These are phyloP conservation scores for Saccharum spontaneum DNA, from an alignment of 176 grass and related monocot species.

Conservation along the genomic window DNA sequence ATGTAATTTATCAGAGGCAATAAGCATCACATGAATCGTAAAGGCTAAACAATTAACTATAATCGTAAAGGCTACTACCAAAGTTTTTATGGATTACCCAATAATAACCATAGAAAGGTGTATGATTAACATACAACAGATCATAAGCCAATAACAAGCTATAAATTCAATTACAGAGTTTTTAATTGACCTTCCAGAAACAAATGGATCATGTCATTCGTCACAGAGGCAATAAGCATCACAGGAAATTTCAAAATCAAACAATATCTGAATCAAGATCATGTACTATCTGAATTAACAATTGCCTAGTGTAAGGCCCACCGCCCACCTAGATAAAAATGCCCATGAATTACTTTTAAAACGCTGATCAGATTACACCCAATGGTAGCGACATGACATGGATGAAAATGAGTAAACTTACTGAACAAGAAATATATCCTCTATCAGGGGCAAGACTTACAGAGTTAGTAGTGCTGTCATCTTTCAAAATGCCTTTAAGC, in stretches of 20 bases:
- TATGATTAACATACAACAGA: neutral
- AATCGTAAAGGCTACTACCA: neutral
- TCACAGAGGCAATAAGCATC: neutral
- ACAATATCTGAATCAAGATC: neutral
- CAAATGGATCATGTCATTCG: neutral
- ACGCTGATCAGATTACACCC: neutral
- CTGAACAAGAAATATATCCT: neutral
- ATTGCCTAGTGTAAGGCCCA: neutral
- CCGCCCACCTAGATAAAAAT: neutral
- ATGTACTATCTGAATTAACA: neutral
- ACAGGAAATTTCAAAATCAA: slow-evolving; percentile 3
- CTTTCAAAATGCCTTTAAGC: slow-evolving; percentile 90
- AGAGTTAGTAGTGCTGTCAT: slow-evolving; percentile 59
- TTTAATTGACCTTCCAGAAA: neutral
- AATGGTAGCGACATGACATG: neutral
- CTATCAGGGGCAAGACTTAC: slow-evolving; percentile 42
- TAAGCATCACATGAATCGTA: neutral
- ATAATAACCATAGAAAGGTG: neutral
- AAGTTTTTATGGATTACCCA: neutral
- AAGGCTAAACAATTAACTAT: neutral
- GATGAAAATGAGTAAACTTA: neutral
- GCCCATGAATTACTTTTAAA: neutral
- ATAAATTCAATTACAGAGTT: neutral
- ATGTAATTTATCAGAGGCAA: neutral
- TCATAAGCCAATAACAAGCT: neutral